These are phyloP conservation scores for Dendryphion nanum DNA, from an alignment of 2,329 filamentous ascomycete species.

Conservation along the genomic window DNA sequence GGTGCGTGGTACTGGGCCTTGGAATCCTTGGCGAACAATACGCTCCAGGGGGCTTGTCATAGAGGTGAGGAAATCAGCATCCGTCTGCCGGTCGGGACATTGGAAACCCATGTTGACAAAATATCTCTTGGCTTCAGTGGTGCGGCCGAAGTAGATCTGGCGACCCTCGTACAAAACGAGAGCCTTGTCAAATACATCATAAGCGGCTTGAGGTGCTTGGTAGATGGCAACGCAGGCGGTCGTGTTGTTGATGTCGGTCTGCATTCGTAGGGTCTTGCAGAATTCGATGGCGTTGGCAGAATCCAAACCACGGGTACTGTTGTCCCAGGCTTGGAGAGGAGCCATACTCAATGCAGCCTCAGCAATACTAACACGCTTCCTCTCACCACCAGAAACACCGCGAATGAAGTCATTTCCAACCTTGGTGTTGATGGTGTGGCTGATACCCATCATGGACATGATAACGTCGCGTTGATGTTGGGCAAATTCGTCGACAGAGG, in stretches of 20 bases:
- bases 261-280: slow-evolving; percentile 66
- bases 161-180: slow-evolving; percentile 66
- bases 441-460: slow-evolving; percentile 74
- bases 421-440: slow-evolving; percentile 69
- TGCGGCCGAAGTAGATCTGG: slow-evolving; percentile 69
- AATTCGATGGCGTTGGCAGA: slow-evolving; percentile 75
- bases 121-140: slow-evolving; percentile 63
- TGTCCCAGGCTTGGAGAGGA: slow-evolving; percentile 72
- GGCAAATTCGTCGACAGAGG: slow-evolving; percentile 55
- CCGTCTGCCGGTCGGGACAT: slow-evolving; percentile 69
- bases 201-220: slow-evolving; percentile 67
- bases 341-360: slow-evolving; percentile 69
- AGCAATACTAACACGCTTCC: slow-evolving; percentile 79
- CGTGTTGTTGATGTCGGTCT: slow-evolving; percentile 65
- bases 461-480: slow-evolving; percentile 67
- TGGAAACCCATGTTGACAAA: slow-evolving; percentile 71
- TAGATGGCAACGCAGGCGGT: slow-evolving; percentile 73
- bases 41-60: slow-evolving; percentile 58
- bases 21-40: slow-evolving; percentile 44
- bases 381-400: slow-evolving; percentile 72
- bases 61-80: slow-evolving; percentile 74
- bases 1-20: slow-evolving; percentile 47
- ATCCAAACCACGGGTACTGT: slow-evolving; percentile 72
- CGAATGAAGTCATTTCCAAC: slow-evolving; percentile 75
- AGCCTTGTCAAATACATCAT: slow-evolving; percentile 70